phyloP scores from a whole-genome alignment of 176 grass and related monocot species.

The Rhynchospora tenuis region DNA sequence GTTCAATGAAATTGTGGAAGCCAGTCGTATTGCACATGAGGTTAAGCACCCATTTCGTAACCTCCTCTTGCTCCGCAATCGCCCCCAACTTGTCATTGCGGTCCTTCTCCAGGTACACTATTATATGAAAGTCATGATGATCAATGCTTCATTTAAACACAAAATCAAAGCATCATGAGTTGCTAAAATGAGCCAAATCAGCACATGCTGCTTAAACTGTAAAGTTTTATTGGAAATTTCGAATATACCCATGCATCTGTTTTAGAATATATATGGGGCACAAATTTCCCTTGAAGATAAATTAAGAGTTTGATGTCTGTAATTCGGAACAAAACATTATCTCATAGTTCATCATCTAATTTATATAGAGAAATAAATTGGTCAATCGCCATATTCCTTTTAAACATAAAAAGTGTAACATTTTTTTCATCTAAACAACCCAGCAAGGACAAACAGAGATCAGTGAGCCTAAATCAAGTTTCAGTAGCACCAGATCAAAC shows the following conservation, averaged over 20 bases:
- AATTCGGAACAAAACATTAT: not conserved
- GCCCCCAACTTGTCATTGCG: slow-evolving; percentile 70
- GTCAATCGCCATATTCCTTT: not conserved
- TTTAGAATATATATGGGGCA: not conserved
- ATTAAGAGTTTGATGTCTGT: not conserved
- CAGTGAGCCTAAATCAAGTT: not conserved
- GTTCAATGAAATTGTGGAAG: slow-evolving; percentile 84
- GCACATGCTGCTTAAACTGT: not conserved
- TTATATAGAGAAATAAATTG: not conserved
- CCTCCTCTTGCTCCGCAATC: slow-evolving; percentile 64
- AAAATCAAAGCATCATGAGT: not conserved
- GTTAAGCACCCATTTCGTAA: slow-evolving; percentile 96
- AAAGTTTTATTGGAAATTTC: not conserved
- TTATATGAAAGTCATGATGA: not conserved
- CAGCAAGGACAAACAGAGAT: not conserved
- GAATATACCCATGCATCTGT: not conserved
- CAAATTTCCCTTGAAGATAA: not conserved
- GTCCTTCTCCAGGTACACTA: slow-evolving; percentile 57
- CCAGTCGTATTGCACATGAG: slow-evolving; percentile 61
- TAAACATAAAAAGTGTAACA: not conserved
- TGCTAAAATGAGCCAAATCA: not conserved
- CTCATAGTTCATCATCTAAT: not conserved
- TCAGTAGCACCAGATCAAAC: not conserved
- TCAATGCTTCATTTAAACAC: not conserved
- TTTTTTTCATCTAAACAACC: not conserved